Evolutionary conservation across 1,139 yeast species (phyloP), one percentile per base, ranked within the genome.

Genomic region (Blastobotrys proliferans): DNA sequence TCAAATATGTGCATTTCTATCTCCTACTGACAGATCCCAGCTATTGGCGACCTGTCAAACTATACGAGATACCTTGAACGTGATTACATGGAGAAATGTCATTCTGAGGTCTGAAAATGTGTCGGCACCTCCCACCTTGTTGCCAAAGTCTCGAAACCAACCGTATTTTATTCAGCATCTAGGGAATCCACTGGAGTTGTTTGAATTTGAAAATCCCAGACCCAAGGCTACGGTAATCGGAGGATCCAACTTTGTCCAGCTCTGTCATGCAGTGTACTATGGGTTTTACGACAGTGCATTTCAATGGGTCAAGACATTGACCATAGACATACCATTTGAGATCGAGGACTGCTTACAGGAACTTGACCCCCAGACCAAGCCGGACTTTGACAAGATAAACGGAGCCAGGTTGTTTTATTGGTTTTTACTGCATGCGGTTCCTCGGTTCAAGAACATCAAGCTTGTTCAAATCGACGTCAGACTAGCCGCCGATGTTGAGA

Each of bases 161-260:
- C 41, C 41, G 24, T 38, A 17, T 24, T 31, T 38, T 27, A 18
- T 31, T 14, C 30, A 38, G 19, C 41, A 31, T 11, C 17, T 38
- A 13, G 31, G 35, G 10, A 36, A 38, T 19, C 35, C 41, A 13
- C 3, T 30, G 11, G n/a, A 14, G 3, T 11, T 38, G 19, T 22
- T 29, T 10, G 31, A 25, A 10, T 25, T 24, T 13, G n/a, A 21
- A n/a, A 24, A 14, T 2, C n/a, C 21, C 6, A 14, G 17, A 6
- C 41, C 41, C 14, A 6, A 11, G 2, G 20, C 22, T 3, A 24
- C 13, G 14, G 17, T 9, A 13, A 25, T 38, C n/a, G 41, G 41
- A 8, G 8, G n/a, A 14, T 8, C 14, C 4, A 24, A 14, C 14
- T 38, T 38, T 31, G 29, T 6, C 25, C 25, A 38, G n/a, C 31